These are phyloP conservation scores for Corymbia calophylla DNA, from an alignment of 441 rosid genomes.

Conservation along the genomic window DNA sequence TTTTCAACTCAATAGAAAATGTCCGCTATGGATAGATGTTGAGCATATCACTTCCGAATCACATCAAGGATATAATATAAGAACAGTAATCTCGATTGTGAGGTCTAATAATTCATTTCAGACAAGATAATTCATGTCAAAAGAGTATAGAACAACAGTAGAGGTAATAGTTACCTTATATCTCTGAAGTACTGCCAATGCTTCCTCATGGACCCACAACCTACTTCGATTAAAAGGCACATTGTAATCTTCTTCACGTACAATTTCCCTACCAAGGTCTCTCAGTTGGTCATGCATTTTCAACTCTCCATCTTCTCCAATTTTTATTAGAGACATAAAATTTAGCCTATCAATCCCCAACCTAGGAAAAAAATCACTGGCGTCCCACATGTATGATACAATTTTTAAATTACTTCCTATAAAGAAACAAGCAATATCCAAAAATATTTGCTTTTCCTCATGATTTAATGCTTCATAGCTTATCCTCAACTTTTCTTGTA, in stretches of 20 bases:
- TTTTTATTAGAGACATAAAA: neutral
- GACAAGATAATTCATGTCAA: neutral
- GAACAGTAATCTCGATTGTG: neutral
- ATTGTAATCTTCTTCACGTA: neutral
- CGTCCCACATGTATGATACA: neutral
- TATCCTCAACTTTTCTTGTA: neutral
- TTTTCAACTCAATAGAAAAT: neutral
- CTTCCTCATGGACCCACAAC: neutral
- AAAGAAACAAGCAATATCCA: neutral
- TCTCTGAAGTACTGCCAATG: neutral
- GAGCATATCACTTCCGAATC: neutral
- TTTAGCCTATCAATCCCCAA: neutral
- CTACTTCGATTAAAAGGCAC: neutral
- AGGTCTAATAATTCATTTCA: neutral
- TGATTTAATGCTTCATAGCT: fast-evolving
- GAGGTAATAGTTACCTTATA: neutral
- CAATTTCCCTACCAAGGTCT: neutral
- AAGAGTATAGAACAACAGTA: neutral
- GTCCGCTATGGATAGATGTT: neutral
- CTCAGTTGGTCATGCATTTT: neutral
- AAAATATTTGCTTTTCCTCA: neutral
- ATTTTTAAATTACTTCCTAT: fast-evolving
- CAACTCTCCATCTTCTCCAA: neutral
- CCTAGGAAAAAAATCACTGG: fast-evolving
- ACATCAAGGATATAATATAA: neutral